A percentile compares a stretch with the other conserved stretches of the same genome.
These are phyloP conservation scores for Gaeumannomyces sp. DNA, from an alignment of 2,329 filamentous ascomycete genomes.

Conservation along the genomic window DNA sequence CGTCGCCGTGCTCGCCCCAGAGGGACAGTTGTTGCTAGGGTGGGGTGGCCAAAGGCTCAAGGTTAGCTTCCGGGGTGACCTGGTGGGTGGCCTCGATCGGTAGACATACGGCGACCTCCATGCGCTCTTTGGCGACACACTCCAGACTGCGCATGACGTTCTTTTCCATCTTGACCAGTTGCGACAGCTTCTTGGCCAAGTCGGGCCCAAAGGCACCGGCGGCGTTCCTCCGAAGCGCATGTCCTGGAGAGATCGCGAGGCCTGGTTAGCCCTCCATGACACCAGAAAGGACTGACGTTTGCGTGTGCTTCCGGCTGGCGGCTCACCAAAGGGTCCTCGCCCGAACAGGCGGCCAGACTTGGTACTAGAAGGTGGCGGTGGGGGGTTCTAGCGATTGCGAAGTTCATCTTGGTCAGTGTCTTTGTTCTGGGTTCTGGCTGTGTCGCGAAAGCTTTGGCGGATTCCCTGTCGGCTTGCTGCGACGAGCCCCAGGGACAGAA, in stretches of 20 bases:
- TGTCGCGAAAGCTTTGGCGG: background rate
- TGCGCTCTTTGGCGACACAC: constrained; percentile 87
- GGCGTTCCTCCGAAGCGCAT: constrained; percentile 65
- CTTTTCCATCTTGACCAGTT: constrained; percentile 99
- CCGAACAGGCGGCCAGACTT: constrained; percentile 89
- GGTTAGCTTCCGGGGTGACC: background rate
- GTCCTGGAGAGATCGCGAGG: constrained; percentile 35
- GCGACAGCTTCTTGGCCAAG: constrained; percentile 93
- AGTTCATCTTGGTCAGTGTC: background rate
- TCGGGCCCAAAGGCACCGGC: constrained; percentile 77
- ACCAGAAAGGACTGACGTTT: background rate
- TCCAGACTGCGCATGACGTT: constrained; percentile 99
- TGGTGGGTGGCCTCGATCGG: background rate
- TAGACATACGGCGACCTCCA: constrained; percentile 87
- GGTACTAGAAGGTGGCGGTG: constrained; percentile 83
- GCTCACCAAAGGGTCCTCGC: constrained; percentile 76
- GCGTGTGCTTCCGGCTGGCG: constrained; percentile 2
- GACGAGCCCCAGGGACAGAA: constrained; percentile 9
- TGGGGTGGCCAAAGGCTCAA: background rate
- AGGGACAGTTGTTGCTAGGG: constrained; percentile 92
- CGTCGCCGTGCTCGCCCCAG: constrained; percentile 93
- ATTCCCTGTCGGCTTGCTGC: background rate
- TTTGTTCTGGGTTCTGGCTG: background rate
- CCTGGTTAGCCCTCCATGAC: background rate
- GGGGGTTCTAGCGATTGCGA: constrained; percentile 65